phyloP scores from a whole-genome alignment of 1,139 yeast genomes.

The Protomyces pachydermus region DNA sequence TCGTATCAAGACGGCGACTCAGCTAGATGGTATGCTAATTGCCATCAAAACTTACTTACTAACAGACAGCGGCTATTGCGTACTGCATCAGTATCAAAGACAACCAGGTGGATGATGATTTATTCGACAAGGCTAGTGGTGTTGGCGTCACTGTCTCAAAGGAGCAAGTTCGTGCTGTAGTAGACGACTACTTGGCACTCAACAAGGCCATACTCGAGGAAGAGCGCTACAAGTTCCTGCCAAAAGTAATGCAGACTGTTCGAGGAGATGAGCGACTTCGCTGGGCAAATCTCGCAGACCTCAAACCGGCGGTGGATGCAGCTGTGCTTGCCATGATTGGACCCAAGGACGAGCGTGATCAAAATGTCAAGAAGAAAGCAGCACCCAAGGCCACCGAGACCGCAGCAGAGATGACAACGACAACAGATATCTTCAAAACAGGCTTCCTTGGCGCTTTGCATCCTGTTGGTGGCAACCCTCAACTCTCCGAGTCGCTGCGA shows the following conservation, averaged over 20 bases:
- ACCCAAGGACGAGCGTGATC: constrained; percentile 94
- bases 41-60: neutral
- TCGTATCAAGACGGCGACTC: constrained; percentile 1
- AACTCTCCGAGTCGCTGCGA: constrained; percentile 78
- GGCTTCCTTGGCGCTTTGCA: constrained; percentile 95
- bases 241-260: constrained; percentile 68
- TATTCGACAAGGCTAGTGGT: constrained; percentile 46
- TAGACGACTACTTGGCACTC: constrained; percentile 54
- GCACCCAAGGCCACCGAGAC: constrained; percentile 40
- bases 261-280: constrained; percentile 69
- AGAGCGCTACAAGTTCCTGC: constrained; percentile 74
- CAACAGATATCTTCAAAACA: constrained; percentile 82
- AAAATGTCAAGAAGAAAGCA: constrained; percentile 68
- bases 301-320: constrained; percentile 81
- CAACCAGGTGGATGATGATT: constrained; percentile 41
- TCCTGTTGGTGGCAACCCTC: constrained; percentile 92
- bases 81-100: neutral
- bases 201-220: constrained; percentile 56
- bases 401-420: constrained; percentile 34
- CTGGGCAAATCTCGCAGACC: constrained; percentile 85
- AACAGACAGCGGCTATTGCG: neutral
- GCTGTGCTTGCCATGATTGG: constrained; percentile 68
- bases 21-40: constrained; percentile 4
- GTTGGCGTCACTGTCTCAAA: constrained; percentile 68
- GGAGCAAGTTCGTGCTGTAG: constrained; percentile 57